Conservation (phyloP, 768 basidiomycete species). For the Suillus variegatus region DNA sequence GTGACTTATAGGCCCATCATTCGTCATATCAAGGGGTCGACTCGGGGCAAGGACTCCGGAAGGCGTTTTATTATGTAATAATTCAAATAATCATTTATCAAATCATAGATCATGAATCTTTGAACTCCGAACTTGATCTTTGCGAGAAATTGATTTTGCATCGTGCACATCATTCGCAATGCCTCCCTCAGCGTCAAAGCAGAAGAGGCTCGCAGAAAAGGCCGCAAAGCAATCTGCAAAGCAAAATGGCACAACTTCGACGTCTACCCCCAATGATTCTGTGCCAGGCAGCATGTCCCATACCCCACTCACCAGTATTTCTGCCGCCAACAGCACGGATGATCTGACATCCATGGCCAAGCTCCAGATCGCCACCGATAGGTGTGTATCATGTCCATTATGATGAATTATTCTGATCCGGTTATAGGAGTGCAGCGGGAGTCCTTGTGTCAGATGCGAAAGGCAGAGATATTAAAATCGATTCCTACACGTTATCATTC, state of each 20-base stretch:
- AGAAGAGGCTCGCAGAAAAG: slow-evolving; percentile 95
- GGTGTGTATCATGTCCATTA: slow-evolving; percentile 44
- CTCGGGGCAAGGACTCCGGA: too few relatives aligned
- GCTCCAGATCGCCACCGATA: slow-evolving; percentile 85
- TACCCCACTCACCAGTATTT: slow-evolving; percentile 83
- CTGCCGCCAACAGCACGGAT: slow-evolving; percentile 78
- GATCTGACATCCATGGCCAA: slow-evolving; percentile 87
- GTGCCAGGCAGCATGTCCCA: slow-evolving; percentile 60
- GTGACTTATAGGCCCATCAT: background rate
- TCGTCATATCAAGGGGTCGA: too few relatives aligned
- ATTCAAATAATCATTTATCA: slow-evolving; percentile 1
- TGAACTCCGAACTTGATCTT: slow-evolving; percentile 18
- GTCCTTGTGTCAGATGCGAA: slow-evolving; percentile 92
- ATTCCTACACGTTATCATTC: slow-evolving; percentile 93
- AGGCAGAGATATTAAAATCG: slow-evolving; percentile 96
- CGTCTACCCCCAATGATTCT: slow-evolving; percentile 66
- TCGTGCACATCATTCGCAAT: slow-evolving; percentile 37
- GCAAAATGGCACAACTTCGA: slow-evolving; percentile 45
- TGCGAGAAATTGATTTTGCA: slow-evolving; percentile 29
- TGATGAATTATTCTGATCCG: slow-evolving; percentile 11
- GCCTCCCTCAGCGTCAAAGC: slow-evolving; percentile 82
- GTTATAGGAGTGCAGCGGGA: slow-evolving; percentile 78
- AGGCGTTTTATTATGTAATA: background rate
- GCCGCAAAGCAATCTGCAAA: slow-evolving; percentile 78
- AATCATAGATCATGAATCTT: slow-evolving; percentile 22